These are phyloP conservation scores for Sclerotinia glacialis DNA, from an alignment of 2,329 filamentous ascomycete species.

Conservation along the genomic window DNA sequence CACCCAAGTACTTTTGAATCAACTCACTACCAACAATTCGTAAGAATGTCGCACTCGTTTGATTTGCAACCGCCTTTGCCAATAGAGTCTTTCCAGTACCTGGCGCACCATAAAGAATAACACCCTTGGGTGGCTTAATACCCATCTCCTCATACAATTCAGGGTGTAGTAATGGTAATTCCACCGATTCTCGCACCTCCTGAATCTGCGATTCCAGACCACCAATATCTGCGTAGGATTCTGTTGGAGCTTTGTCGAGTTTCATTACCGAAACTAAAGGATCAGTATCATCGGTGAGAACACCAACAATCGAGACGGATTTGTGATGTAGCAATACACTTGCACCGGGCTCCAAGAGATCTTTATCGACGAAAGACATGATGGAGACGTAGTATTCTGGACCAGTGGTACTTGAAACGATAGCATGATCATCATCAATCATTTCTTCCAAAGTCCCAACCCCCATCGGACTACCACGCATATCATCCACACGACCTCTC, in stretches of 20 bases:
- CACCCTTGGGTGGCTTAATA: constrained; percentile 98
- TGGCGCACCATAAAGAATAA: constrained; percentile 95
- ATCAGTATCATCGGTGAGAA: constrained; percentile 93
- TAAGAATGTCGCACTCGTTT: constrained; percentile 97
- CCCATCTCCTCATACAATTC: constrained; percentile 99
- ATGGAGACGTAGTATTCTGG: constrained; percentile 99
- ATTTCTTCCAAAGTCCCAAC: constrained; percentile 97
- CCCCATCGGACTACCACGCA: constrained; percentile 97
- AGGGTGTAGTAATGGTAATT: constrained; percentile 89
- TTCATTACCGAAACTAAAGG: constrained; percentile 98
- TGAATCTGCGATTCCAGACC: constrained; percentile 94
- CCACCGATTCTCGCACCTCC: constrained; percentile 95
- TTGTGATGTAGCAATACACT: constrained; percentile 97
- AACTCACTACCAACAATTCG: constrained; percentile 96
- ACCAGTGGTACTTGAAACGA: constrained; percentile 94
- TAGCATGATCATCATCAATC: constrained; percentile 98
- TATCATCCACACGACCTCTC: constrained; percentile 91
- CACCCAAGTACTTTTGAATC: constrained; percentile 98
- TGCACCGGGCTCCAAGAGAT: constrained; percentile 91
- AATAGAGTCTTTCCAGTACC: constrained; percentile 96
- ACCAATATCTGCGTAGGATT: constrained; percentile 98
- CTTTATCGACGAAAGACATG: constrained; percentile 99
- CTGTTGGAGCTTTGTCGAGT: constrained; percentile 95
- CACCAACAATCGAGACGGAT: constrained; percentile 94
- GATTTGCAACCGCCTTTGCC: constrained; percentile 96